Conservation (phyloP, 1,284 basidiomycete genomes). For the Mrakiaceae sp. region DNA sequence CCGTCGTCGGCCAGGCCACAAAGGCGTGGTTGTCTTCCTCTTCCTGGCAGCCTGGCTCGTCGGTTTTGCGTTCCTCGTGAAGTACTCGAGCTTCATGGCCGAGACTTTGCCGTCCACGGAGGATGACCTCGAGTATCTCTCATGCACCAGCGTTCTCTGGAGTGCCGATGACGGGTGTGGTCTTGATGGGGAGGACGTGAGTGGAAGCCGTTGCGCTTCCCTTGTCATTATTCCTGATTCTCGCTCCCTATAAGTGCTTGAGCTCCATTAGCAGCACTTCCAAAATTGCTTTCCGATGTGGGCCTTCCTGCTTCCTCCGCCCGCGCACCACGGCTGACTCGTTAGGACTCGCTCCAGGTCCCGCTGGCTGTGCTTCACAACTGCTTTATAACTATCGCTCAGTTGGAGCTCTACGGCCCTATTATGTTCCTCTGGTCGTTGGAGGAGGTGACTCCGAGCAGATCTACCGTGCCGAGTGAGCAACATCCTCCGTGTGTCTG, state of each 20-base stretch:
- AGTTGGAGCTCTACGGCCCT: slow-evolving; percentile 54
- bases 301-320: too few species aligned
- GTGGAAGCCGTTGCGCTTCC: neutral
- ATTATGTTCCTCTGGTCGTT: slow-evolving; percentile 63
- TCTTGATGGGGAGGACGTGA: slow-evolving; percentile 45
- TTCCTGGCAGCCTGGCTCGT: slow-evolving; percentile 56
- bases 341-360: slow-evolving; percentile 26
- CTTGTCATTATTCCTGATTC: neutral
- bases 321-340: too few species aligned
- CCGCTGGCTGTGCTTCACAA: slow-evolving; percentile 54
- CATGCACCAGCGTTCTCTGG: slow-evolving; percentile 63
- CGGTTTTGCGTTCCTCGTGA: slow-evolving; percentile 55
- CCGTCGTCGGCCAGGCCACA: neutral
- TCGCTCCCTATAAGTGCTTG: neutral
- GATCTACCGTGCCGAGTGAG: slow-evolving; percentile 62
- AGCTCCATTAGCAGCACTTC: too few species aligned
- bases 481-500: neutral
- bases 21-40: slow-evolving; percentile 40
- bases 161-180: slow-evolving; percentile 60
- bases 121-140: slow-evolving; percentile 37
- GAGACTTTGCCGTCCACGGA: slow-evolving; percentile 41
- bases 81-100: slow-evolving; percentile 58
- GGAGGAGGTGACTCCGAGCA: slow-evolving; percentile 52
- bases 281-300: too few species aligned
- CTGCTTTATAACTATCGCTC: slow-evolving; percentile 64